Conservation (phyloP, 345 rosid genomes). For the Eucalyptus dawsonii region DNA sequence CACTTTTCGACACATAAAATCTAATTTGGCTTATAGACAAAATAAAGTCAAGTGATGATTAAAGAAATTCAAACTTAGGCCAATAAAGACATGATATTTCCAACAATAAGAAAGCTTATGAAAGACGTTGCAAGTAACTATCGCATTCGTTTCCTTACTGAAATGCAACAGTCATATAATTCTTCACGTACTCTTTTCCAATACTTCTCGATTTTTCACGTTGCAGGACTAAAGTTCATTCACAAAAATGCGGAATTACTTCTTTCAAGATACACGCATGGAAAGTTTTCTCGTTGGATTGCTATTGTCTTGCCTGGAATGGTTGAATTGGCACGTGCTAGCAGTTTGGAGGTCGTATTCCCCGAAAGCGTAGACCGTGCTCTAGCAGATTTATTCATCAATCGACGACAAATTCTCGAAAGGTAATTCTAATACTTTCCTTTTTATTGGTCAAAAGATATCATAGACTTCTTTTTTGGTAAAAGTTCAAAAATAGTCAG, state of each 20-base stretch:
- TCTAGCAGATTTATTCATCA: conserved; percentile 5
- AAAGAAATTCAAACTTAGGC: background rate
- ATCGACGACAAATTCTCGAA: conserved; percentile 23
- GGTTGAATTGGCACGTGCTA: conserved; percentile 24
- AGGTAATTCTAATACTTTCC: conserved; percentile 1
- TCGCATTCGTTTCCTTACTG: background rate
- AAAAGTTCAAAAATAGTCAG: no score
- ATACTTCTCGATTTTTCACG: background rate
- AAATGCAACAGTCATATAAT: background rate
- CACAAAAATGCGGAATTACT: conserved; percentile 16
- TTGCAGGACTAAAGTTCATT: conserved; percentile 24
- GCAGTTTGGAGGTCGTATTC: conserved; percentile 20
- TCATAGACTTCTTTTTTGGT: background rate
- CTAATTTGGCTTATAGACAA: background rate
- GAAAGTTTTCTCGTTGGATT: conserved; percentile 40
- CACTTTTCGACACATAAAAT: background rate
- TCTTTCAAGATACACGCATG: background rate
- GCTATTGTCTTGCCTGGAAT: conserved; percentile 29
- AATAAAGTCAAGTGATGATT: background rate
- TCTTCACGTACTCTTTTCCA: background rate
- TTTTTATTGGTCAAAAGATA: background rate
- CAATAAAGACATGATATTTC: background rate
- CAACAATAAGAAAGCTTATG: background rate
- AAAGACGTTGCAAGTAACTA: background rate
- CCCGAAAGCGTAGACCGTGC: background rate